A percentile compares a stretch with the other conserved stretches of the same genome.
Conservation (phyloP, 805 yeast species). For the Cyberlindnera mrakii region DNA sequence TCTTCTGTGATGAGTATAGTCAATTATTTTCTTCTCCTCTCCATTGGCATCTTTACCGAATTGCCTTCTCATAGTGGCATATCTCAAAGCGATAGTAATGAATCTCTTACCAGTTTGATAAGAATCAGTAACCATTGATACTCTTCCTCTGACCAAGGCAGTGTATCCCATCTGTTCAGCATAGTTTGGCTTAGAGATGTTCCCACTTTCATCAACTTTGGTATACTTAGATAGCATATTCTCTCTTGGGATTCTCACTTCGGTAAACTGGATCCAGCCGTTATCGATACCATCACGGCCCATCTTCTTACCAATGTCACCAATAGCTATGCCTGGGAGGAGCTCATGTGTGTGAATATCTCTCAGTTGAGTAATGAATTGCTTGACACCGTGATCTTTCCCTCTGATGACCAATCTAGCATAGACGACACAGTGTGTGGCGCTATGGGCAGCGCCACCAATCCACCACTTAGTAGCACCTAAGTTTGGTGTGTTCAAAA, state of each 20-base stretch:
- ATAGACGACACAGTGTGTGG: conserved; percentile 77
- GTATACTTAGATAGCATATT: conserved; percentile 74
- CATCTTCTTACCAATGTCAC: conserved; percentile 94
- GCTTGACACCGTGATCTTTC: conserved; percentile 86
- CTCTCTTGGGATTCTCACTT: conserved; percentile 72
- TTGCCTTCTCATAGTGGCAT: conserved; percentile 86
- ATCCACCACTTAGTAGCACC: conserved; percentile 99
- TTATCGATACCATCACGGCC: conserved; percentile 94
- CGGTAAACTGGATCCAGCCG: conserved; percentile 91
- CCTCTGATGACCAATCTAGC: conserved; percentile 79
- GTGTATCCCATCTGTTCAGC: conserved; percentile 80
- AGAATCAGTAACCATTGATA: conserved; percentile 81
- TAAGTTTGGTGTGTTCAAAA: conserved; percentile 78
- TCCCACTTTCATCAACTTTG: conserved; percentile 59
- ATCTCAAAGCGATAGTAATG: conserved; percentile 77
- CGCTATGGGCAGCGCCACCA: conserved; percentile 95
- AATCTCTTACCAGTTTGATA: conserved; percentile 74
- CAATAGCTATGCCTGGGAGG: conserved; percentile 73
- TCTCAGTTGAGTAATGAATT: conserved; percentile 91
- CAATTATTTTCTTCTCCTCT: conserved; percentile 18
- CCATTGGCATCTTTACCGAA: conserved; percentile 50
- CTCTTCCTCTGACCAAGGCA: conserved; percentile 84
- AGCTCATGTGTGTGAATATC: conserved; percentile 60
- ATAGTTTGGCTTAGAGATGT: conserved; percentile 65
- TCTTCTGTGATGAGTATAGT: conserved; percentile 67